These are phyloP conservation scores for Kodamaea kaohsiungensis DNA, from an alignment of 805 yeast genomes.

Conservation along the genomic window DNA sequence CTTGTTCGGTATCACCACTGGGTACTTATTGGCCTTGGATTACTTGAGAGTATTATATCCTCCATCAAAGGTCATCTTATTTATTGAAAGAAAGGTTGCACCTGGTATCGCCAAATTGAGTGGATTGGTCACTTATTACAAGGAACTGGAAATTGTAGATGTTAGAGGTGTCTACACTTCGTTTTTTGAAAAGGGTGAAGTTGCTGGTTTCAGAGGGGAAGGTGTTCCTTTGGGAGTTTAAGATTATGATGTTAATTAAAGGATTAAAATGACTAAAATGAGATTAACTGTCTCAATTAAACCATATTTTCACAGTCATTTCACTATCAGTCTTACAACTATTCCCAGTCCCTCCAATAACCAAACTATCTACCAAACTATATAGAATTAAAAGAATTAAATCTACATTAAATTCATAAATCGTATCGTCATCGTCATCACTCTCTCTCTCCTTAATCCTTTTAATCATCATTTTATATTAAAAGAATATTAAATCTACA, in stretches of 20 bases:
- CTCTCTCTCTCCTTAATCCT: too few relatives aligned
- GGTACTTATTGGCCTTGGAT: slow-evolving; percentile 62
- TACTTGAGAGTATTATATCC: slow-evolving; percentile 62
- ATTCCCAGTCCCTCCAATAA: too few relatives aligned
- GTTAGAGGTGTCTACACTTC: slow-evolving; percentile 39
- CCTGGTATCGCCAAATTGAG: slow-evolving; percentile 56
- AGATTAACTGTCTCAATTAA: too few relatives aligned
- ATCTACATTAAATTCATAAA: too few relatives aligned
- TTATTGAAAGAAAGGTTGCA: slow-evolving; percentile 59
- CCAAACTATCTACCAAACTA: too few relatives aligned
- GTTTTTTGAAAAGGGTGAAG: slow-evolving; percentile 15
- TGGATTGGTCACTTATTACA: slow-evolving; percentile 52
- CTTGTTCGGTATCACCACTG: slow-evolving; percentile 63
- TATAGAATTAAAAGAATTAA: too few relatives aligned
- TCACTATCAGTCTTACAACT: too few relatives aligned
- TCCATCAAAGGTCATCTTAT: slow-evolving; percentile 61
- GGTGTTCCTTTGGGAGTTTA: slow-evolving; percentile 24
- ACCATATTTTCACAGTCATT: too few relatives aligned
- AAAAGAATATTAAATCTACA: too few relatives aligned
- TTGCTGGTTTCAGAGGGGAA: slow-evolving; percentile 16
- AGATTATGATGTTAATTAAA: background rate
- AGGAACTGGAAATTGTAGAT: slow-evolving; percentile 59
- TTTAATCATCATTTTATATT: too few relatives aligned
- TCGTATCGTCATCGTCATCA: too few relatives aligned
- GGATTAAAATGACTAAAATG: too few relatives aligned